phyloP scores from a whole-genome alignment of 192 early-diverging fungal species.

The Allomyces macrogynus region DNA sequence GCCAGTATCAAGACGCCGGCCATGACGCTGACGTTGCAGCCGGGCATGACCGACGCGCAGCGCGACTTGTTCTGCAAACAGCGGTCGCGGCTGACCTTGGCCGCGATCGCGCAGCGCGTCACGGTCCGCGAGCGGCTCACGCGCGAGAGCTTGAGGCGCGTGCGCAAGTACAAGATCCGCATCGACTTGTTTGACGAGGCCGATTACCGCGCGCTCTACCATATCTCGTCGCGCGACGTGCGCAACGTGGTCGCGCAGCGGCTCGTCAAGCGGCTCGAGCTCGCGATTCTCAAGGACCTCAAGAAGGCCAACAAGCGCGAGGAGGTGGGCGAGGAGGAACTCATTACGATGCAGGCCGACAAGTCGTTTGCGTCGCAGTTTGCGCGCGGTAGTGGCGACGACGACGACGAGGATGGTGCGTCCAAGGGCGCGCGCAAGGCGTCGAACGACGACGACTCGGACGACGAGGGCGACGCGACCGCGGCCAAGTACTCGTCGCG shows the following conservation, averaged over 20 bases:
- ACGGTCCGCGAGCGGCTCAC: slow-evolving; percentile 57
- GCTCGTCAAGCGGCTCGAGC: slow-evolving; percentile 56
- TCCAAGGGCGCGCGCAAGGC: slow-evolving; percentile 9
- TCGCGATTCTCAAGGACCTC: slow-evolving; percentile 52
- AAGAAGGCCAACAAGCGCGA: slow-evolving; percentile 24
- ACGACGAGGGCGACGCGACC: slow-evolving; percentile 53
- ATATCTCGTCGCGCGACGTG: slow-evolving; percentile 41
- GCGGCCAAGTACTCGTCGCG: slow-evolving; percentile 36
- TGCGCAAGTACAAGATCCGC: slow-evolving; percentile 58
- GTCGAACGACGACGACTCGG: slow-evolving; percentile 15
- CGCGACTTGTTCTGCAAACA: slow-evolving; percentile 41
- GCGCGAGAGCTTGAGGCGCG: slow-evolving; percentile 25
- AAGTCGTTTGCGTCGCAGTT: not conserved
- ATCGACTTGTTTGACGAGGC: slow-evolving; percentile 66
- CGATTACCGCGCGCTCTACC: slow-evolving; percentile 59
- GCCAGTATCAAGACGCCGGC: slow-evolving; percentile 70
- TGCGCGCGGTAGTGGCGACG: slow-evolving; percentile 7
- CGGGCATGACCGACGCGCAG: slow-evolving; percentile 41
- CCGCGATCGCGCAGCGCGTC: slow-evolving; percentile 71
- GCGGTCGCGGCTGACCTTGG: slow-evolving; percentile 52
- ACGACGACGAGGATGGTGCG: slow-evolving; percentile 5
- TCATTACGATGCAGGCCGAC: slow-evolving; percentile 1
- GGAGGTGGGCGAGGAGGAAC: slow-evolving; percentile 5
- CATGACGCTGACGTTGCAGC: slow-evolving; percentile 68
- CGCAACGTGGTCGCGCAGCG: slow-evolving; percentile 47